Percentiles rank a stretch among this genome's conserved stretches.
Conservation (phyloP, 495 filamentous ascomycete genomes). For the Lophiostoma macrostomum region DNA sequence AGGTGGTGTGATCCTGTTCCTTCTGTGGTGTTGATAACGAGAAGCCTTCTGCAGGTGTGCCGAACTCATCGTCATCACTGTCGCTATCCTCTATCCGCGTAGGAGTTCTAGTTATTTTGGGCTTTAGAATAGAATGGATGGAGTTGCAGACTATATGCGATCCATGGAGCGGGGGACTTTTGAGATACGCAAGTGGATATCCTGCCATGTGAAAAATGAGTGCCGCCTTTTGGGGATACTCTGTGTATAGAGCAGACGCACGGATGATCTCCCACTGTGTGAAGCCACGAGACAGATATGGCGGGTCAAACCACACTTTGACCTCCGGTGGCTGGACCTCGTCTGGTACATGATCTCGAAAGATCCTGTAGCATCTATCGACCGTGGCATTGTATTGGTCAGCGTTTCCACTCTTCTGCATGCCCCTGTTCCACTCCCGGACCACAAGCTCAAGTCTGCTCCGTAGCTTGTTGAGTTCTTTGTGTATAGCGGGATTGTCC, state of each 20-base stretch:
- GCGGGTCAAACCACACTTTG: background rate
- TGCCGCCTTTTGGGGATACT: background rate
- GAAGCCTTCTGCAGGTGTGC: background rate
- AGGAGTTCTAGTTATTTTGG: conserved; percentile 1
- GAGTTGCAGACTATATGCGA: background rate
- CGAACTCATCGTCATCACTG: conserved; percentile 16
- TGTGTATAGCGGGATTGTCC: background rate
- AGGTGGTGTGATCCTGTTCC: no score
- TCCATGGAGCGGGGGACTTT: conserved; percentile 1
- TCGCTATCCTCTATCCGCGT: conserved; percentile 6
- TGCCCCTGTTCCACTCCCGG: background rate
- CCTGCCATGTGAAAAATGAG: conserved; percentile 33
- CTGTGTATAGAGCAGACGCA: conserved; percentile 24
- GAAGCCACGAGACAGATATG: background rate
- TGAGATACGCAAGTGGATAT: conserved; percentile 26
- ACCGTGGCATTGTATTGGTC: conserved; percentile 12
- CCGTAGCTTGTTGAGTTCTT: conserved; percentile 1
- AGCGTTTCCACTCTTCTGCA: background rate
- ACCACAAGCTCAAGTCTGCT: background rate
- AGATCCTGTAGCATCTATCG: conserved; percentile 13
- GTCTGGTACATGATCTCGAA: conserved; percentile 1
- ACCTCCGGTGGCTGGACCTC: background rate
- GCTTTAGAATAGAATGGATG: conserved; percentile 5
- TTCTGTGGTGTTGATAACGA: no score
- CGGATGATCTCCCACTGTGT: conserved; percentile 26